phyloP scores from a whole-genome alignment of 1,284 basidiomycete genomes.

The Erythrobasidium hasegawianum region DNA sequence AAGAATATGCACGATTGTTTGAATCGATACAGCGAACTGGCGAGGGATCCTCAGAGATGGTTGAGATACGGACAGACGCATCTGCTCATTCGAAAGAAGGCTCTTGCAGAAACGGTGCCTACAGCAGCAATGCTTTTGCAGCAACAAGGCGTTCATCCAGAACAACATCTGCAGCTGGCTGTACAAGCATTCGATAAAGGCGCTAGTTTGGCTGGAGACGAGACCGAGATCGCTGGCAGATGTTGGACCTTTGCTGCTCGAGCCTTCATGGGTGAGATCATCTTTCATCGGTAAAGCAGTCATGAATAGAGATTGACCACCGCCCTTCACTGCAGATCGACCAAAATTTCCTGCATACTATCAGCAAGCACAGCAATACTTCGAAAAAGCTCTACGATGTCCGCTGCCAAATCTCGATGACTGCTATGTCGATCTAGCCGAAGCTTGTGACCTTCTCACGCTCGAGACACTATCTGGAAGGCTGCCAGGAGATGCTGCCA shows the following conservation, averaged over 20 bases:
- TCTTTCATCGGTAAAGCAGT: too few relatives aligned
- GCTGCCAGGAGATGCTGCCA: background rate
- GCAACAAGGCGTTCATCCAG: background rate
- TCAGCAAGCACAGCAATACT: conserved; percentile 9
- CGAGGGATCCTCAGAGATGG: conserved; percentile 15
- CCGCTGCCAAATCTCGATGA: background rate
- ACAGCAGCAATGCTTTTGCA: background rate
- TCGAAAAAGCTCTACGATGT: conserved; percentile 6
- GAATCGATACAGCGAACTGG: background rate
- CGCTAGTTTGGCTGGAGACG: conserved; percentile 13
- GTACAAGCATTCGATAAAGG: conserved; percentile 12
- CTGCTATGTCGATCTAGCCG: conserved; percentile 14
- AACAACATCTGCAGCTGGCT: conserved; percentile 17
- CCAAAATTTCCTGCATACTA: conserved; percentile 2
- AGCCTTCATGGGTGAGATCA: conserved; percentile 6
- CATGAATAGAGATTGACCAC: background rate
- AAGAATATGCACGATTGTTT: conserved; percentile 14
- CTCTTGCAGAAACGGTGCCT: background rate
- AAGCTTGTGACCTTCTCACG: conserved; percentile 19
- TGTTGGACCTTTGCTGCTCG: conserved; percentile 9
- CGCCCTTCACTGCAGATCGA: background rate
- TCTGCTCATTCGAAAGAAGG: conserved; percentile 7
- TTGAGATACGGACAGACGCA: conserved; percentile 20
- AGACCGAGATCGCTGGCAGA: conserved; percentile 12
- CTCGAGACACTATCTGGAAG: background rate